Conservation (phyloP, 2,329 filamentous ascomycete species). For the Mollisia scopiformis region DNA sequence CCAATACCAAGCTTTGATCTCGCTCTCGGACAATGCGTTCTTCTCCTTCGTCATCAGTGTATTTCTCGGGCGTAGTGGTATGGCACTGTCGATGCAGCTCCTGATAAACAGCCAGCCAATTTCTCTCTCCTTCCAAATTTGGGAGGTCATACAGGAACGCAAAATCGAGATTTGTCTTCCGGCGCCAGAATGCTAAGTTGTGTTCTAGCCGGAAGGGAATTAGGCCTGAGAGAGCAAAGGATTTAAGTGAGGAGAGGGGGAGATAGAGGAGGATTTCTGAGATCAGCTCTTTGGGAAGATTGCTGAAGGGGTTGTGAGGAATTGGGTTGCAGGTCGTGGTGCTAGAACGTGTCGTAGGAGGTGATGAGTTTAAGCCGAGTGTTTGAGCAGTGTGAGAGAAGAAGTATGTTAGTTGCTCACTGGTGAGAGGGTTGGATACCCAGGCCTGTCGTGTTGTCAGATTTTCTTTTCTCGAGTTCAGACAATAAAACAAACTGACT, state of each 20-base stretch:
- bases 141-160: slow-evolving; percentile 22
- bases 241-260: slow-evolving; percentile 6
- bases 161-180: slow-evolving; percentile 19
- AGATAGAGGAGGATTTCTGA: slow-evolving; percentile 21
- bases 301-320: not conserved
- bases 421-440: slow-evolving; percentile 16
- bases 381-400: not conserved
- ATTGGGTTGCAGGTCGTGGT: not conserved
- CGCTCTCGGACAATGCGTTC: not conserved
- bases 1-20: not conserved
- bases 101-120: slow-evolving; percentile 19
- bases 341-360: not conserved
- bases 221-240: slow-evolving; percentile 13
- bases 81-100: slow-evolving; percentile 16
- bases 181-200: slow-evolving; percentile 19
- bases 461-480: too few relatives aligned
- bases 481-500: not conserved
- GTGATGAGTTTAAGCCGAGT: not conserved
- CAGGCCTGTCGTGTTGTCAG: too few relatives aligned
- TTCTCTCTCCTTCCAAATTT: not conserved
- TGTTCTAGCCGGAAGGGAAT: slow-evolving; percentile 3
- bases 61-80: slow-evolving; percentile 6
- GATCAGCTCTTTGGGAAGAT: slow-evolving; percentile 12
- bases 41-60: not conserved
- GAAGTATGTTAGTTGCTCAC: not conserved